Evolutionary conservation across 2,329 filamentous ascomycete genomes (phyloP).

Genomic region (Fusarium sp.): DNA sequence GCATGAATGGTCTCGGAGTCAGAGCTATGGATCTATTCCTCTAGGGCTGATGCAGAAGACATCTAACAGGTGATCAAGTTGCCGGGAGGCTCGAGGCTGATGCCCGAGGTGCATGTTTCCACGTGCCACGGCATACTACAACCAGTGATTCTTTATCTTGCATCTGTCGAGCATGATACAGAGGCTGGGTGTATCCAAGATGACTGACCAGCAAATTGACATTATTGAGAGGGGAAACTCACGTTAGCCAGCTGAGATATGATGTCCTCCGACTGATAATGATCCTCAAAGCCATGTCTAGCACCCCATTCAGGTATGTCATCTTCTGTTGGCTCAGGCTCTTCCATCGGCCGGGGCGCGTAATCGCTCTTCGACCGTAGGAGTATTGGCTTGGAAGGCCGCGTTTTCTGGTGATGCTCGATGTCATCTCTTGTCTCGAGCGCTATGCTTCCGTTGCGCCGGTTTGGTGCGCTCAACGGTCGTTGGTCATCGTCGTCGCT

Average conservation of each 20-base stretch:
- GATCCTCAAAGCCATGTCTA: conserved; percentile 91
- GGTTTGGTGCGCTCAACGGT: conserved; percentile 58
- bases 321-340: conserved; percentile 55
- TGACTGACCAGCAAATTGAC: conserved; percentile 14
- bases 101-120: background rate
- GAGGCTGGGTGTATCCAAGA: conserved; percentile 49
- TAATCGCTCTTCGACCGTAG: conserved; percentile 68
- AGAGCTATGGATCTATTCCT: background rate
- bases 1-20: background rate
- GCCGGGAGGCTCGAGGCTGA: background rate
- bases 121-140: conserved; percentile 1
- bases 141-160: background rate
- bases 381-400: conserved; percentile 60
- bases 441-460: conserved; percentile 48
- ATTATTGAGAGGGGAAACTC: conserved; percentile 51
- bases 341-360: conserved; percentile 54
- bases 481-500: conserved; percentile 50
- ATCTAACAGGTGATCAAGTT: background rate
- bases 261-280: conserved; percentile 91
- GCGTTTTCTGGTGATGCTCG: conserved; percentile 49
- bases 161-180: conserved; percentile 5
- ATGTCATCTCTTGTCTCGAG: conserved; percentile 46
- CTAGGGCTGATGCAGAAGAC: background rate
- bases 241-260: conserved; percentile 85
- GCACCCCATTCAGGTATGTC: conserved; percentile 65